These are phyloP conservation scores for Ganoderma sinense DNA, from an alignment of 1,284 basidiomycete species.

Conservation along the genomic window DNA sequence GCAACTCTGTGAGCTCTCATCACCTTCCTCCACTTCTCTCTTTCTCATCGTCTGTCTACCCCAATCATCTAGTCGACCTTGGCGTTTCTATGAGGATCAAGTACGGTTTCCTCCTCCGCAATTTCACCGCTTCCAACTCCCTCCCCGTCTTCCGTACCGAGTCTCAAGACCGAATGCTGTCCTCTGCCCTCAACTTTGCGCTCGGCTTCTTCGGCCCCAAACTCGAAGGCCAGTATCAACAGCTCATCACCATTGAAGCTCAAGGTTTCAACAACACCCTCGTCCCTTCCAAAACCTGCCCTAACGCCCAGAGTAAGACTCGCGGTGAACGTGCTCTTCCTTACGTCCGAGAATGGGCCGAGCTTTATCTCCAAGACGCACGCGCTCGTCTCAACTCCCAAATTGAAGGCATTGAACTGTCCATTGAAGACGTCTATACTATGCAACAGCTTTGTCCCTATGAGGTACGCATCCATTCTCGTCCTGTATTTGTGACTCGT, in stretches of 20 bases:
- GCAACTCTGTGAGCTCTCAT: constrained; percentile 63
- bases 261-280: constrained; percentile 83
- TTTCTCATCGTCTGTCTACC: background rate
- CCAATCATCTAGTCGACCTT: constrained; percentile 62
- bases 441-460: constrained; percentile 87
- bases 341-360: constrained; percentile 71
- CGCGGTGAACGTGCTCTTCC: constrained; percentile 64
- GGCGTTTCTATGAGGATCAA: constrained; percentile 79
- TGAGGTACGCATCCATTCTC: constrained; percentile 58
- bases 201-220: constrained; percentile 90
- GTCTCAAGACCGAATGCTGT: constrained; percentile 87
- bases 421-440: constrained; percentile 74
- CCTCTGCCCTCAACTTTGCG: constrained; percentile 86
- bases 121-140: constrained; percentile 75
- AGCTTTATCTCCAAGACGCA: constrained; percentile 75
- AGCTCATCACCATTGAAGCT: constrained; percentile 82
- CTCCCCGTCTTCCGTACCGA: constrained; percentile 90
- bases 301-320: constrained; percentile 55
- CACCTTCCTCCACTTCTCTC: background rate
- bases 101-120: constrained; percentile 83
- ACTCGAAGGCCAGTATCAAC: constrained; percentile 79
- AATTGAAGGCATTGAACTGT: constrained; percentile 70
- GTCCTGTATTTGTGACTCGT: background rate
- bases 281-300: constrained; percentile 77
- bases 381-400: constrained; percentile 64